Conservation (phyloP, 2,329 filamentous ascomycete species). For the Monosporascus sp. region DNA sequence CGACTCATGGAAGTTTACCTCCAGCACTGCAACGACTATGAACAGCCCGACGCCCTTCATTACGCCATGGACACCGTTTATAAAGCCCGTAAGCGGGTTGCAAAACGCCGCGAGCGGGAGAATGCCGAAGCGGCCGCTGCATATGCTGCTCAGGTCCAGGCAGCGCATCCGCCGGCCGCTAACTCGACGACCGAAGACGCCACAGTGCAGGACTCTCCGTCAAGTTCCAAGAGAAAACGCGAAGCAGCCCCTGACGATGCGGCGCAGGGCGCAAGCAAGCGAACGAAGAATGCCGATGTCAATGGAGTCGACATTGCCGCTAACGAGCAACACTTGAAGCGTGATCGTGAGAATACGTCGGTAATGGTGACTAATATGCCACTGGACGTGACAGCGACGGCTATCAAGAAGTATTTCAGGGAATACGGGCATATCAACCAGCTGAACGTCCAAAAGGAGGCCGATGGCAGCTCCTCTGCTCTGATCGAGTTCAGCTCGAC, state of each 20-base stretch:
- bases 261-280: slow-evolving; percentile 57
- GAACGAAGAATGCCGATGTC: slow-evolving; percentile 46
- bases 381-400: slow-evolving; percentile 59
- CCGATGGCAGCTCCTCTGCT: slow-evolving; percentile 59
- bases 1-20: slow-evolving; percentile 68
- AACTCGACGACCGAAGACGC: slow-evolving; percentile 18
- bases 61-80: slow-evolving; percentile 68
- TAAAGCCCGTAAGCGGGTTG: slow-evolving; percentile 58
- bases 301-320: slow-evolving; percentile 25
- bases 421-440: slow-evolving; percentile 82
- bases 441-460: slow-evolving; percentile 61
- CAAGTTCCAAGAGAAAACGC: slow-evolving; percentile 66
- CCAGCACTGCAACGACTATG: slow-evolving; percentile 84
- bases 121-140: slow-evolving; percentile 52
- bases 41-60: slow-evolving; percentile 70
- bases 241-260: slow-evolving; percentile 48
- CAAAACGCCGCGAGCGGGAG: slow-evolving; percentile 60
- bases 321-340: slow-evolving; percentile 48
- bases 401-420: slow-evolving; percentile 83
- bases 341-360: slow-evolving; percentile 86
- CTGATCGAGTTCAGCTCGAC: slow-evolving; percentile 78
- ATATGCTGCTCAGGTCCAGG: slow-evolving; percentile 34
- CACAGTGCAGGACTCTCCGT: slow-evolving; percentile 30
- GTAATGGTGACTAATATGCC: slow-evolving; percentile 78
- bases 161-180: slow-evolving; percentile 30